phyloP scores from a whole-genome alignment of 805 yeast species.

The Candida vaughaniae region DNA sequence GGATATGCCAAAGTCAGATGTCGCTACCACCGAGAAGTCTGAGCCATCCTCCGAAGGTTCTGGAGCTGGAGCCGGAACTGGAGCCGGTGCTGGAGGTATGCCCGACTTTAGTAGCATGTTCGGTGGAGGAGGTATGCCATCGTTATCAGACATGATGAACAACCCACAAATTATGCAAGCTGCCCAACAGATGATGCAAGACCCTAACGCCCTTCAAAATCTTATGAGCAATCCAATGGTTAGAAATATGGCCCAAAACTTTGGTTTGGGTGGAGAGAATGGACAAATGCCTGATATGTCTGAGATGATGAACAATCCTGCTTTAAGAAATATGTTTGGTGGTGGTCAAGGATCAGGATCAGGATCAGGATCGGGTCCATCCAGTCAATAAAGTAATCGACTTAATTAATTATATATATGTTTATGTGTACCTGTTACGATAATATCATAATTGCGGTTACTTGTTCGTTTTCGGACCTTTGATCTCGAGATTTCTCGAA shows the following conservation, averaged over 20 bases:
- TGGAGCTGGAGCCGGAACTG: conserved; percentile 39
- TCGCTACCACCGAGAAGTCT: conserved; percentile 21
- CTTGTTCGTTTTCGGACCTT: too few relatives aligned
- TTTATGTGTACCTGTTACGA: neutral
- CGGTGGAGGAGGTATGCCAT: conserved; percentile 71
- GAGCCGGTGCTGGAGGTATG: conserved; percentile 53
- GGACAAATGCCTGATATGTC: conserved; percentile 53
- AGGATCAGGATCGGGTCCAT: neutral
- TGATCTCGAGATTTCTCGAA: too few relatives aligned
- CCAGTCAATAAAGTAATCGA: too few relatives aligned
- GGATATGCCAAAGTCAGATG: conserved; percentile 17
- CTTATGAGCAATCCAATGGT: conserved; percentile 80
- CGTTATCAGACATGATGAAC: conserved; percentile 67
- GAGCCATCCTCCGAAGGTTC: conserved; percentile 18
- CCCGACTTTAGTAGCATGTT: conserved; percentile 77
- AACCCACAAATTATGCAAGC: conserved; percentile 84
- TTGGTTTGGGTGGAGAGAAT: conserved; percentile 65
- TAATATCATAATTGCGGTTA: too few relatives aligned
- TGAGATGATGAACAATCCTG: conserved; percentile 79
- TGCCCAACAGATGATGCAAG: conserved; percentile 52
- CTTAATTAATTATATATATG: neutral
- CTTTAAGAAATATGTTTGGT: conserved; percentile 55
- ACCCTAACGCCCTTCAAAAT: conserved; percentile 72
- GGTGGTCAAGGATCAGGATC: conserved; percentile 4
- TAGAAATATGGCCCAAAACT: conserved; percentile 77